phyloP scores from a whole-genome alignment of 768 basidiomycete genomes.

The Mycena alexandri region DNA sequence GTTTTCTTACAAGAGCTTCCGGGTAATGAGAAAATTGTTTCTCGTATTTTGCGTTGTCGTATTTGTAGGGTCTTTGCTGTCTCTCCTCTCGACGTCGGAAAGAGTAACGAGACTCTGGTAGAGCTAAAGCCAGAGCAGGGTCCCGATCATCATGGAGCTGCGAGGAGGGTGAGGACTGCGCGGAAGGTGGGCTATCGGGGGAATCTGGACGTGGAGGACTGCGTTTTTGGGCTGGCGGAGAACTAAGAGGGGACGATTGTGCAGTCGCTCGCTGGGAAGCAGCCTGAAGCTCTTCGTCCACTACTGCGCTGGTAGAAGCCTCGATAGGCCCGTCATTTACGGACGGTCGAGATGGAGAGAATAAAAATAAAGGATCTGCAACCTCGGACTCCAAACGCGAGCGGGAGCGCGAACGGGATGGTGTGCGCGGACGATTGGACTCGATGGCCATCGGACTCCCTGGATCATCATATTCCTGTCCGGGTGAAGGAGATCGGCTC shows the following conservation, averaged over 20 bases:
- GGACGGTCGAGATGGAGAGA: slow-evolving; percentile 33
- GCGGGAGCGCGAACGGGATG: slow-evolving; percentile 46
- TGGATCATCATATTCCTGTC: slow-evolving; percentile 1
- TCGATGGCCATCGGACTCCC: slow-evolving; percentile 4
- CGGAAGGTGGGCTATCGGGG: slow-evolving; percentile 7
- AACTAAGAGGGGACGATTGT: slow-evolving; percentile 24
- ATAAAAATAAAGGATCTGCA: slow-evolving; percentile 29
- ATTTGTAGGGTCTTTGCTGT: slow-evolving; percentile 74
- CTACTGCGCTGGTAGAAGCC: not conserved
- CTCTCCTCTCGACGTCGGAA: slow-evolving; percentile 66
- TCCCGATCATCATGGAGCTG: not conserved
- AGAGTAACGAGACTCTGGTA: slow-evolving; percentile 54
- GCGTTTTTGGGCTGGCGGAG: not conserved
- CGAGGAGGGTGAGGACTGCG: not conserved
- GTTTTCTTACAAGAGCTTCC: slow-evolving; percentile 74
- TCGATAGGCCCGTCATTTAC: slow-evolving; percentile 17
- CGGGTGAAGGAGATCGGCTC: not conserved
- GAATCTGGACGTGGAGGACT: not conserved
- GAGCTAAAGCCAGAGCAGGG: slow-evolving; percentile 3
- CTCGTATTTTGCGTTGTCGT: slow-evolving; percentile 67
- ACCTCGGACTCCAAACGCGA: slow-evolving; percentile 21
- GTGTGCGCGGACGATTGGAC: slow-evolving; percentile 2
- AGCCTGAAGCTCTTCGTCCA: slow-evolving; percentile 3
- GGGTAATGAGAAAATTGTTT: slow-evolving; percentile 64
- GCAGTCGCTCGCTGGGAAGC: slow-evolving; percentile 4